Evolutionary conservation across 2,329 filamentous ascomycete genomes (phyloP), one percentile per base, ranked within the genome.

Genomic region (Claviceps quebecensis): DNA sequence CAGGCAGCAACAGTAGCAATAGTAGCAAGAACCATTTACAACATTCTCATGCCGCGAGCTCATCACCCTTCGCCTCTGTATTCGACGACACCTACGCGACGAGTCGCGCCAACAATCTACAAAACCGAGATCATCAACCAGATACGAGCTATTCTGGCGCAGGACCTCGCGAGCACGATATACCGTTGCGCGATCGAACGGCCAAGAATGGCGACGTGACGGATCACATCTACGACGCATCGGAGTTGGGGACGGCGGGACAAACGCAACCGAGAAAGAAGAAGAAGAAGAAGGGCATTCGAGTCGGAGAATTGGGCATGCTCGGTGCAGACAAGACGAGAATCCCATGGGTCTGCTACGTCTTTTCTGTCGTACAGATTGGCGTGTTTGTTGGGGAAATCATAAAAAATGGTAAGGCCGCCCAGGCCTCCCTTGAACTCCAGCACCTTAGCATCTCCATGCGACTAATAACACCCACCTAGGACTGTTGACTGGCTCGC

Each of bases 371-470:
- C 34, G 76, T 85, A 13, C 90, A 97, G 65, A 69, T 93, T 19
- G 80, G 74, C 16, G 88, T 97, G 29, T 98, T 98, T 63, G 86
- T 97, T 56, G 88, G 76, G 49, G 88, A 97, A 69, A 72, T 98
- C 55, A 83, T 86, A 47, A 87, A 84, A 63, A 94, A 90, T 67
- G 84, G 87, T 88, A 75, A 61, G 22, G 9, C 19, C 26, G 41
- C 19, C 9, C 41, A 16, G 41, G 13, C 41, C 29, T 4, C n/a
- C 44, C 17, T 46, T 46, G 44, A 9, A 26, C 44, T 13, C 23
- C 23, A 36, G 4, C 11, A 41, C 8, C n/a, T 38, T 4, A 11
- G 26, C 26, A 29, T 29, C 41, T 47, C 43, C 9, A 23, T 44
- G 17, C 11, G 9, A 19, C 19, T 22, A 3, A 11, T 22, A 3